Conservation (phyloP, 164 flowering plant species). For the Tinospora cordifolia region DNA sequence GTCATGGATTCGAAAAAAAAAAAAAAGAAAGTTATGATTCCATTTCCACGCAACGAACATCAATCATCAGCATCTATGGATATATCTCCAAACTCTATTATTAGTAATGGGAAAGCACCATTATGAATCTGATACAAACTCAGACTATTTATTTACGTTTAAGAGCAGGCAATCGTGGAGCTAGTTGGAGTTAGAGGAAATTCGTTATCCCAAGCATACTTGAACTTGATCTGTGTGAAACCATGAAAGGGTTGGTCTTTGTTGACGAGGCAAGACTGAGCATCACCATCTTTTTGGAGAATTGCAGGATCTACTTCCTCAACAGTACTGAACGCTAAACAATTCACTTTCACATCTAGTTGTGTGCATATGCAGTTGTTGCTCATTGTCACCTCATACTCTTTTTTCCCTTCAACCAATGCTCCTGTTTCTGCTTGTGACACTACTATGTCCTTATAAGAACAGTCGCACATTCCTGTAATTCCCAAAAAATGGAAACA, state of each 20-base stretch:
- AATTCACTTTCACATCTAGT: not conserved
- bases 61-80: too few species aligned
- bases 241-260: not conserved
- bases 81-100: too few species aligned
- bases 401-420: not conserved
- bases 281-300: not conserved
- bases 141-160: not conserved
- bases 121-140: too few species aligned
- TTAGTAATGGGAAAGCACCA: too few species aligned
- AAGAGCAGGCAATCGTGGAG: not conserved
- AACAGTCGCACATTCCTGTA: slow-evolving; percentile 5
- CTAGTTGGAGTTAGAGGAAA: not conserved
- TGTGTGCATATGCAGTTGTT: slow-evolving; percentile 6
- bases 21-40: too few species aligned
- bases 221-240: not conserved
- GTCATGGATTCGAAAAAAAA: too few species aligned
- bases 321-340: not conserved
- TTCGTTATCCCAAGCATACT: not conserved
- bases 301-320: not conserved
- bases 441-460: not conserved
- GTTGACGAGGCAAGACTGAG: not conserved
- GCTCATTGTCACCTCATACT: slow-evolving; percentile 3
- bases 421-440: not conserved
- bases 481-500: too few species aligned
- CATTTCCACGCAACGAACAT: too few species aligned